phyloP scores from a whole-genome alignment of 140 eudicot genomes.

The Bidens hawaiensis region DNA sequence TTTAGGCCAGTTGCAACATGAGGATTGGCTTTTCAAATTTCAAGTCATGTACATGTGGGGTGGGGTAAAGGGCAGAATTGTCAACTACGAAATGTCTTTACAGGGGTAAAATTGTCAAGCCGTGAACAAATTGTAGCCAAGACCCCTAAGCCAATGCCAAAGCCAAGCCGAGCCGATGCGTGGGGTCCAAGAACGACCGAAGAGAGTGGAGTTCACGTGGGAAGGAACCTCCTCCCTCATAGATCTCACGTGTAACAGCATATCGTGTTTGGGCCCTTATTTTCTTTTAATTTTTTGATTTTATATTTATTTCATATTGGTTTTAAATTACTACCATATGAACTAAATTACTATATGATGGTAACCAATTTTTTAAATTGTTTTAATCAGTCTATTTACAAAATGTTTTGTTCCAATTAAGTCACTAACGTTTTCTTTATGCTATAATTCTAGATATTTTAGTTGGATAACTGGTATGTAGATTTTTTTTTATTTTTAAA shows the following conservation, averaged over 20 bases:
- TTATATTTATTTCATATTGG: neutral
- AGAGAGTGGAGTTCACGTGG: slow-evolving; percentile 61
- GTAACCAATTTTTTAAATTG: neutral
- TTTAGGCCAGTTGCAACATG: slow-evolving; percentile 22
- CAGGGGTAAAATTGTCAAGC: slow-evolving; percentile 13
- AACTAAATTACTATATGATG: neutral
- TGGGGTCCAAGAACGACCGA: slow-evolving; percentile 38
- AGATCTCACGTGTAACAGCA: slow-evolving; percentile 59
- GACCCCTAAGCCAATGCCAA: too few species aligned
- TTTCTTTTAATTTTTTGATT: slow-evolving; percentile 3
- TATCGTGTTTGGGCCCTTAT: slow-evolving; percentile 51
- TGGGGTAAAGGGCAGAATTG: slow-evolving; percentile 28
- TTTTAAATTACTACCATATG: too few species aligned
- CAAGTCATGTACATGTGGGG: slow-evolving; percentile 30
- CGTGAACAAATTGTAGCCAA: neutral
- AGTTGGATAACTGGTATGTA: too few species aligned
- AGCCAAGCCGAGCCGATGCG: slow-evolving; percentile 10
- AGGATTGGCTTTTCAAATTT: slow-evolving; percentile 20
- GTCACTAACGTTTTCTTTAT: too few species aligned
- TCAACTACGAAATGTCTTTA: slow-evolving; percentile 16
- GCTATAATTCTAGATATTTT: too few species aligned
- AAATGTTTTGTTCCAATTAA: too few species aligned
- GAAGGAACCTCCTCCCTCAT: slow-evolving; percentile 30
- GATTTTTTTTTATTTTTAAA: too few species aligned
- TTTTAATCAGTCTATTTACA: too few species aligned